Base-by-base conservation (phyloP, 305 asterid genomes). In the Coffea humblotiana region DNA sequence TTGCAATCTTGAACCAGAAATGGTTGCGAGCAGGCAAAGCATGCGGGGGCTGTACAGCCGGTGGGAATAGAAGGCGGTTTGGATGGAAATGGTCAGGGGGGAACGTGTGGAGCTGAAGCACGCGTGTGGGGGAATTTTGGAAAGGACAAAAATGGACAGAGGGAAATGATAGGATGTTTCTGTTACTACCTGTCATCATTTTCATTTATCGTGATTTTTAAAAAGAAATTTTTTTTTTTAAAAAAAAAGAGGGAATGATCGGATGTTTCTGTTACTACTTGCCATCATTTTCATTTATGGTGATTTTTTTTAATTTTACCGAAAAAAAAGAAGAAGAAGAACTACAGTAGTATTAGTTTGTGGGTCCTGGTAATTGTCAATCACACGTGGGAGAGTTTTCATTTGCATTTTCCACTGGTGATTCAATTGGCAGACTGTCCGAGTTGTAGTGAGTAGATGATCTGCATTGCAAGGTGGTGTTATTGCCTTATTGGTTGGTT, bases 141-240 rank as follows among this genome's bases (percentile, higher is more conserved):
- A 75, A 58, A 69, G 77, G 77, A 75, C 58, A 56, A 75, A 74
- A 63, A 69, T 43, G 60, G 72, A 68, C 80, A 75, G 29, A 27
- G 84, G 84, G 80, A 76, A 76, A 76, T 81, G 81, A 81, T 61
- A 61, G 23, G 84, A 76, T 49, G 60, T 47, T 21, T 52, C 47
- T 76, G 58, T 64, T 71, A 76, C 47, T 47, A 35, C 58, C 40
- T 43, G 32, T 32, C 29, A 67, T 29, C 16, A 11, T 71, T 13
- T 14, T 8, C 0, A 27, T 54, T 40, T 32, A 32, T 32, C 32
- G 32, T 32, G 32, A 32, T 32, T 32, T 32, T 1, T 1, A 29
- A 29, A 29, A 29, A 29, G 1, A 29, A 29, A 29, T 29, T 29
- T 29, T 1, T 29, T 29, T 29, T 29, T 29, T 29, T 29, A 61